phyloP scores from a whole-genome alignment of 768 basidiomycete species.

The Mrakia gelida region DNA sequence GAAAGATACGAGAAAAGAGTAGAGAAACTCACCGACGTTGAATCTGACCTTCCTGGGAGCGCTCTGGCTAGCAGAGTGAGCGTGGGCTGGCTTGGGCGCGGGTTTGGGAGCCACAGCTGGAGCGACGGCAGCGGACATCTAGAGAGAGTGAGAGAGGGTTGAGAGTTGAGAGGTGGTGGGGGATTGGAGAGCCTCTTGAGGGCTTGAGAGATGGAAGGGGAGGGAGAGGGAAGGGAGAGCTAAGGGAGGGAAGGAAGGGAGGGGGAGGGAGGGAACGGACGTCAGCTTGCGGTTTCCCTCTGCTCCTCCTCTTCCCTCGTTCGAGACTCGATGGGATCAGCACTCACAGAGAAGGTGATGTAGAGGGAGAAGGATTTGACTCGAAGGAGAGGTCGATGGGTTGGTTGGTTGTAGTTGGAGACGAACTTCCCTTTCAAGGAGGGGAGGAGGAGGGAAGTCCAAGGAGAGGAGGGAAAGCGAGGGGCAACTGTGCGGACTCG shows the following conservation, averaged over 20 bases:
- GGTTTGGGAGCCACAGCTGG: neutral
- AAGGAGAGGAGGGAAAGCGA: no score
- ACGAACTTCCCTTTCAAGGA: no score
- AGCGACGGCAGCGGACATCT: neutral
- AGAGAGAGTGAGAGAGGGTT: neutral
- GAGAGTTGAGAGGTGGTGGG: neutral
- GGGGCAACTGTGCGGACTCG: no score
- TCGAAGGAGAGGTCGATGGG: no score
- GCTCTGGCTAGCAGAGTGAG: constrained; percentile 4
- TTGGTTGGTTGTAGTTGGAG: no score
- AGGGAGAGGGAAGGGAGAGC: neutral
- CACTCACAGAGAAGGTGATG: no score
- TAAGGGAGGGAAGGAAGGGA: neutral
- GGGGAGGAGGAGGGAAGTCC: no score
- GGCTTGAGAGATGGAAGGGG: neutral
- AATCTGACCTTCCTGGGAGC: constrained; percentile 31
- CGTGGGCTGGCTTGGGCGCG: constrained; percentile 6
- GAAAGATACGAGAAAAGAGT: neutral
- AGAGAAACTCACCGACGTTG: constrained; percentile 31
- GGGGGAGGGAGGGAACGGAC: neutral
- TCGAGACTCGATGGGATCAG: no score
- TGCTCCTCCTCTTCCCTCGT: no score
- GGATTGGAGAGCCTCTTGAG: neutral
- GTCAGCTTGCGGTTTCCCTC: neutral
- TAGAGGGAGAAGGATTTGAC: no score